Evolutionary conservation across 257 asterid species (phyloP).

Genomic region (Handroanthus guayacan): DNA sequence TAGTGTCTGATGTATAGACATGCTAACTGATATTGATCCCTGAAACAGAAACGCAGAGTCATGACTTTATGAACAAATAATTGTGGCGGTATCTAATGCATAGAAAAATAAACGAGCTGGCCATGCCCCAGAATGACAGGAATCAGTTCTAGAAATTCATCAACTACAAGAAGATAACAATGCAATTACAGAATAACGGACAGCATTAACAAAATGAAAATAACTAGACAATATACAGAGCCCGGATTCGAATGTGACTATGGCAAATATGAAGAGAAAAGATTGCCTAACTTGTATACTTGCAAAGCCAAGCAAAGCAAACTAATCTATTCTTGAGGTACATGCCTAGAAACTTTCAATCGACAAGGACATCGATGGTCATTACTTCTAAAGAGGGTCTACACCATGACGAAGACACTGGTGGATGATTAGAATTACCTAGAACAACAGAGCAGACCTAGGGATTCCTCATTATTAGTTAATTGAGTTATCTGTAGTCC

Average conservation of each 20-base stretch:
- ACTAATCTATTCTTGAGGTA: not conserved
- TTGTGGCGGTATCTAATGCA: not conserved
- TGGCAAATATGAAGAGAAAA: not conserved
- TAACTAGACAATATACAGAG: not conserved
- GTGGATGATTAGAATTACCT: no score
- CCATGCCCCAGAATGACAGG: not conserved
- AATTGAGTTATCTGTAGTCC: no score
- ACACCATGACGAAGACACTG: no score
- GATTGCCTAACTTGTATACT: not conserved
- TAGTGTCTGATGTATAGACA: constrained; percentile 95
- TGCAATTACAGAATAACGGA: not conserved
- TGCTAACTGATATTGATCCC: constrained; percentile 97
- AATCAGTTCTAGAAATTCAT: not conserved
- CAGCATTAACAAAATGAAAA: not conserved
- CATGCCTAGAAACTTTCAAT: not conserved
- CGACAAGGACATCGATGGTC: not conserved
- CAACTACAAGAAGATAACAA: not conserved
- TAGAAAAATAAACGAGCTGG: not conserved
- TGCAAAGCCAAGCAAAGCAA: not conserved
- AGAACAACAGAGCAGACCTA: no score
- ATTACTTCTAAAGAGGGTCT: not conserved
- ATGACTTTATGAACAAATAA: not conserved
- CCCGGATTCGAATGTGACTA: not conserved
- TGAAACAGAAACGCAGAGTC: constrained; percentile 38
- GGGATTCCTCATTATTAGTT: no score